Base-by-base conservation (phyloP, 2,329 filamentous ascomycete species). In the Ceratocystis huliohia region DNA sequence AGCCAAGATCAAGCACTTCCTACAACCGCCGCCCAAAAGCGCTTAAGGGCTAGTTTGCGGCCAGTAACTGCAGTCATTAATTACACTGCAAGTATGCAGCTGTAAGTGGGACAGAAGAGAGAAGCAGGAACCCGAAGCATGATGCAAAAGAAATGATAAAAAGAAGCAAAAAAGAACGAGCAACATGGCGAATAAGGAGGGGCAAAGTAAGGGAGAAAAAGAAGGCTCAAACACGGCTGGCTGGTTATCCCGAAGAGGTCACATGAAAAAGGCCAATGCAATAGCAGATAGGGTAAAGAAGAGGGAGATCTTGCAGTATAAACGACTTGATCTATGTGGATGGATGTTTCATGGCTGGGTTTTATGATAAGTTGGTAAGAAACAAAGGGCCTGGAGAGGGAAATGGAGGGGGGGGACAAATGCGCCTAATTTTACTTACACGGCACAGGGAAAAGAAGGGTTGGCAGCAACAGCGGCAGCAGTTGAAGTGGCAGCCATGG, bases 381-480 rank as follows among this genome's bases (percentile, higher is more conserved):
- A 61, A 41, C 48, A 25, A 41, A 15, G 45, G 65, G 68, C 68
- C 67, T 69, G 70, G 69, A 67, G 70, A 66, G 68, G 69, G 64
- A n/a, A 56, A 33, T 33, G 30, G 30, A 33, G 30, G 6, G 30
- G 6, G 30, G 30, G 30, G 30, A 33, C 30, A 33, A 33, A 33
- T 33, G 30, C 30, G 30, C 30, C 50, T 33, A 33, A 17, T 5
- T 6, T 28, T 20, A 76, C 83, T 72, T 78, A 87, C 86, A 88
- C 74, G 41, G 82, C 80, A 75, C 84, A 88, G 64, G 85, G 84
- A 71, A 87, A 88, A 17, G 79, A 77, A 61, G 77, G 70, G 70
- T 81, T 80, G 67, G 74, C 71, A 70, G 72, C 72, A 69, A 5
- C 48, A 50, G 48, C n/a, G 48, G 20, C n/a, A 25, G 28, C 1